A percentile compares a stretch with the other conserved stretches of the same genome.
Conservation (phyloP, 768 basidiomycete genomes). For the Cystoderma amianthinum region DNA sequence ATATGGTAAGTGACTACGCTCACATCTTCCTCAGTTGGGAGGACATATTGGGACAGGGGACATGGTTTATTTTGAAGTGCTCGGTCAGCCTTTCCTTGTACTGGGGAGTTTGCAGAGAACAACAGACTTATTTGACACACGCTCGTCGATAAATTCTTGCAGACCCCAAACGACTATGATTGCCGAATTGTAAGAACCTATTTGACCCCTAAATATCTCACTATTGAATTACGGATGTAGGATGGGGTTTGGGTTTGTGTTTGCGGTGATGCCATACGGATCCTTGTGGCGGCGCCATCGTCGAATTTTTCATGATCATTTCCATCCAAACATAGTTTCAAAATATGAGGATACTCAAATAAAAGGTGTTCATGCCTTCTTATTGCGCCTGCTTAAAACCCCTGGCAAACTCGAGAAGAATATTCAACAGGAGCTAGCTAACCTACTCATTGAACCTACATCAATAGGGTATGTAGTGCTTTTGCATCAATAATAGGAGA, state of each 20-base stretch:
- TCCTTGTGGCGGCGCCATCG: slow-evolving; percentile 15
- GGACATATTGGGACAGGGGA: slow-evolving; percentile 11
- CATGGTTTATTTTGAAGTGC: slow-evolving; percentile 8
- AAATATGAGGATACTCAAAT: slow-evolving; percentile 11
- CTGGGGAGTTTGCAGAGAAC: slow-evolving; percentile 6
- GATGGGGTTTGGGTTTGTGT: slow-evolving; percentile 8
- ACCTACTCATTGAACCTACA: slow-evolving; percentile 1
- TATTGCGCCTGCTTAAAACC: slow-evolving; percentile 16
- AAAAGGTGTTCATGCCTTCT: slow-evolving; percentile 19
- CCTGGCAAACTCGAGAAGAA: slow-evolving; percentile 16
- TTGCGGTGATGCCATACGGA: slow-evolving; percentile 15
- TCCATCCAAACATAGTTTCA: slow-evolving; percentile 10
- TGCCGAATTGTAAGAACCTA: slow-evolving; percentile 10
- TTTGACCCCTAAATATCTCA: no score
- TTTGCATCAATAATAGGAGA: slow-evolving; percentile 14
- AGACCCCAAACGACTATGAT: slow-evolving; percentile 17
- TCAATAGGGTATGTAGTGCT: no score
- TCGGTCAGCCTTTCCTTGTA: slow-evolving; percentile 6
- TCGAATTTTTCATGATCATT: slow-evolving; percentile 14
- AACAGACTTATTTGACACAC: slow-evolving; percentile 11
- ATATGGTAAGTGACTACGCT: neutral
- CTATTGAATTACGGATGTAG: neutral
- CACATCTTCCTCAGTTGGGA: neutral
- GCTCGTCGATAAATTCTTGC: slow-evolving; percentile 13
- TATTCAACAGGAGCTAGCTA: slow-evolving; percentile 16